Evolutionary conservation across 2,329 filamentous ascomycete genomes (phyloP).

Genomic region (Xylaria arbuscula): DNA sequence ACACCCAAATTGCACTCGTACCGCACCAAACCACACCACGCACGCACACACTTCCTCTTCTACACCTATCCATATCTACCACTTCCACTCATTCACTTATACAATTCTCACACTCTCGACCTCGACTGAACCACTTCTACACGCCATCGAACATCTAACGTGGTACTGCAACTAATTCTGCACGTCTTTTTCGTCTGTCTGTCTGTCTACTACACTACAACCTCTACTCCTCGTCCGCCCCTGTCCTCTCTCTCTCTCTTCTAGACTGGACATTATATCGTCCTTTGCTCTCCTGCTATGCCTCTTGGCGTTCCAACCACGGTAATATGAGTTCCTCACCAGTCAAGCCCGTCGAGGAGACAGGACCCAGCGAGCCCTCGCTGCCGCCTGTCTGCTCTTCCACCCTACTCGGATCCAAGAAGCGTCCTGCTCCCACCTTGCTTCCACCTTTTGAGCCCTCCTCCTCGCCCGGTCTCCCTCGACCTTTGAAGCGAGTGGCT

Average conservation of each 20-base stretch:
- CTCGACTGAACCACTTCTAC: not conserved
- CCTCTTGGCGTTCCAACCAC: slow-evolving; percentile 36
- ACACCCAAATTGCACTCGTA: not conserved
- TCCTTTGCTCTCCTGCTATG: slow-evolving; percentile 42
- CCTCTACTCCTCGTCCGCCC: not conserved
- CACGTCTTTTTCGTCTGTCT: slow-evolving; percentile 10
- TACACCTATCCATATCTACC: no score
- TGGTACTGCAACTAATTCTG: slow-evolving; percentile 38
- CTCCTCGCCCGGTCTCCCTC: slow-evolving; percentile 79
- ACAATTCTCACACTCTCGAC: not conserved
- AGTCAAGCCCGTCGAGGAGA: slow-evolving; percentile 43
- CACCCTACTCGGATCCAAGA: slow-evolving; percentile 65
- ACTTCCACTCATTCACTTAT: slow-evolving; percentile 1
- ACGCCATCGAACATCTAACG: slow-evolving; percentile 20
- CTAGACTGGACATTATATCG: not conserved
- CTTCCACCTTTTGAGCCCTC: slow-evolving; percentile 84
- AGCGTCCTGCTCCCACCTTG: slow-evolving; percentile 73
- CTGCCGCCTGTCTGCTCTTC: slow-evolving; percentile 48
- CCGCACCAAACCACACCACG: not conserved
- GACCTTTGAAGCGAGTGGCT: slow-evolving; percentile 75
- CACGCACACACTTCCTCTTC: not conserved
- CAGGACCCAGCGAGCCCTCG: slow-evolving; percentile 54
- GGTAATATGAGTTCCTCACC: slow-evolving; percentile 47
- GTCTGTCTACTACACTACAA: not conserved
- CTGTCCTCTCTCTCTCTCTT: slow-evolving; percentile 8